These are phyloP conservation scores for Suillus lakei DNA, from an alignment of 768 basidiomycete genomes.

Conservation along the genomic window DNA sequence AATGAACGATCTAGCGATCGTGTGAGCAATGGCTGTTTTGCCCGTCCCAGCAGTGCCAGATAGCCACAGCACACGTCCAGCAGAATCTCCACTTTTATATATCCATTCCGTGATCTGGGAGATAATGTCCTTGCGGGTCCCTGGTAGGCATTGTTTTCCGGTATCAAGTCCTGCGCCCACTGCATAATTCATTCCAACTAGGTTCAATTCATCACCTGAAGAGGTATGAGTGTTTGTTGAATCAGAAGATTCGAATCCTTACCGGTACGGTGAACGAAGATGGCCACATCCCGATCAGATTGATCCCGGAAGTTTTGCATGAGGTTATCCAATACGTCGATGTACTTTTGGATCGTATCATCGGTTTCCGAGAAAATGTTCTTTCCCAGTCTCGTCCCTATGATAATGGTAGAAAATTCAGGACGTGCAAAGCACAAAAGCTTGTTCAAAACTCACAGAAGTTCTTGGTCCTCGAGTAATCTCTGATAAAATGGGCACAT, in stretches of 20 bases:
- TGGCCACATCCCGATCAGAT: background rate
- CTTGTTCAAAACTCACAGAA: slow-evolving; percentile 10
- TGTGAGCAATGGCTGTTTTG: slow-evolving; percentile 23
- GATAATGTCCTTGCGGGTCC: slow-evolving; percentile 5
- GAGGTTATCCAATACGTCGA: background rate
- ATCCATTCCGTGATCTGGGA: slow-evolving; percentile 2
- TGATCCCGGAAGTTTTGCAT: slow-evolving; percentile 13
- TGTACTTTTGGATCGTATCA: background rate
- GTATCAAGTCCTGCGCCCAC: slow-evolving; percentile 10
- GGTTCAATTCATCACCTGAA: slow-evolving; percentile 2
- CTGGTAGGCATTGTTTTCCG: background rate
- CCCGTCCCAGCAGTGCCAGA: slow-evolving; percentile 25
- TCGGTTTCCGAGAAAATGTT: background rate
- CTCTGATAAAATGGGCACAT: slow-evolving; percentile 13
- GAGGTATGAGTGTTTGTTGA: background rate
- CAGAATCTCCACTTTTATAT: background rate
- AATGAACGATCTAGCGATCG: slow-evolving; percentile 13
- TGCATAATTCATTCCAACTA: slow-evolving; percentile 7
- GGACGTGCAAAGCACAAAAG: background rate
- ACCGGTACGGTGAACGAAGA: slow-evolving; percentile 4
- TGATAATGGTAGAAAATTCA: background rate
- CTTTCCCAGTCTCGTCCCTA: background rate
- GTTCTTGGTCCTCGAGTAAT: slow-evolving; percentile 9
- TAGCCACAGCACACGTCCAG: slow-evolving; percentile 7
- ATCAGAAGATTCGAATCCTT: slow-evolving; percentile 4